Evolutionary conservation across 345 rosid genomes (phyloP).

Genomic region (Eucalyptus victrix): DNA sequence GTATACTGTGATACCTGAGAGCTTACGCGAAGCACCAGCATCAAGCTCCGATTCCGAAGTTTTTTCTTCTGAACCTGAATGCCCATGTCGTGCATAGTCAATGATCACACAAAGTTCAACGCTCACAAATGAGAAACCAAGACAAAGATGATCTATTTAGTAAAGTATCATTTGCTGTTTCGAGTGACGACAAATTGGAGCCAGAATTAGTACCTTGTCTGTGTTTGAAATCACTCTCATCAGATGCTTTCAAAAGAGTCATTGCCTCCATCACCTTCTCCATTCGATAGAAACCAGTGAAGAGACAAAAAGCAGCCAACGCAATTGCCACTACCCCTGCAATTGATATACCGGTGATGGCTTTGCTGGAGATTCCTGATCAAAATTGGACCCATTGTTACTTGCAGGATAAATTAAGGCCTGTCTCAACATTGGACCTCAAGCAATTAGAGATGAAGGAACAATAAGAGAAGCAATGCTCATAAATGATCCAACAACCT

Average conservation of each 20-base stretch:
- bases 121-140: background rate
- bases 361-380: constrained; percentile 20
- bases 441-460: background rate
- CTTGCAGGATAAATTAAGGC: background rate
- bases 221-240: background rate
- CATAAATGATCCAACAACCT: constrained; percentile 7
- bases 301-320: background rate
- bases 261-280: constrained; percentile 3
- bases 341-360: constrained; percentile 21
- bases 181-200: background rate
- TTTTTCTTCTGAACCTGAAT: constrained; percentile 1
- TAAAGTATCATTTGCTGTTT: background rate
- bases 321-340: constrained; percentile 14
- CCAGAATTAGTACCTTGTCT: constrained; percentile 1
- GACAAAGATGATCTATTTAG: background rate
- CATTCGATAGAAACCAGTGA: constrained; percentile 4
- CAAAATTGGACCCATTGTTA: background rate
- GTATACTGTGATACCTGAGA: constrained; percentile 8
- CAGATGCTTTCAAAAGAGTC: constrained; percentile 2
- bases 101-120: background rate
- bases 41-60: background rate
- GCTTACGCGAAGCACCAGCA: background rate
- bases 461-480: background rate
- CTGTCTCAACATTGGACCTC: background rate
- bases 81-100: background rate